Percentiles rank a stretch among this genome's conserved stretches.
These are phyloP conservation scores for Simmondsia chinensis DNA, from an alignment of 148 eudicot species.

Conservation along the genomic window DNA sequence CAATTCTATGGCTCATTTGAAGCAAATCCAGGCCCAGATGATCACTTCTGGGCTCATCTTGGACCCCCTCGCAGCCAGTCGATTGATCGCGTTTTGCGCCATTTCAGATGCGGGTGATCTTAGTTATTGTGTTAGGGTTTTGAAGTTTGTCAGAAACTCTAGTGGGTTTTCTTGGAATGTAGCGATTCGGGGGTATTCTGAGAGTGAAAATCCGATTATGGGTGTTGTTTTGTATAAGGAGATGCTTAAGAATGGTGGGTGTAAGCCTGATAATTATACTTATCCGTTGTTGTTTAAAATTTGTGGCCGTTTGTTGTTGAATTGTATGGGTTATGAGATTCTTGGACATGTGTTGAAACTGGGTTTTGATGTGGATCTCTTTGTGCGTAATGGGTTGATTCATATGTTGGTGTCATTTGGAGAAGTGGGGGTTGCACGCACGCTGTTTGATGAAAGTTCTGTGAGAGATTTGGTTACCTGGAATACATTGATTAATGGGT, in stretches of 20 bases:
- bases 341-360: constrained; percentile 44
- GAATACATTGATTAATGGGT: constrained; percentile 56
- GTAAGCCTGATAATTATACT: constrained; percentile 39
- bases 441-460: constrained; percentile 52
- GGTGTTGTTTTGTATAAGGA: constrained; percentile 28
- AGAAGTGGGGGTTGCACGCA: constrained; percentile 25
- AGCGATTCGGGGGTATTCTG: constrained; percentile 33
- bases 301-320: constrained; percentile 26
- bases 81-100: constrained; percentile 52
- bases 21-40: constrained; percentile 51
- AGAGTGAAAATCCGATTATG: constrained; percentile 17
- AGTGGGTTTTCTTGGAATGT: constrained; percentile 45
- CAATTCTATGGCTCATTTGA: constrained; percentile 34
- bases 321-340: constrained; percentile 26
- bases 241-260: constrained; percentile 21
- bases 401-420: constrained; percentile 42
- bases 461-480: constrained; percentile 55
- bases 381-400: constrained; percentile 39
- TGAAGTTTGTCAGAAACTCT: constrained; percentile 19
- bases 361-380: constrained; percentile 41
- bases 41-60: constrained; percentile 29
- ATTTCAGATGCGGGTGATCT: constrained; percentile 35
- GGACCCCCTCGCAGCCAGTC: constrained; percentile 40
- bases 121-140: constrained; percentile 19
- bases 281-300: constrained; percentile 39